Percentiles rank a stretch among this genome's conserved stretches.
These are phyloP conservation scores for Beauveria varroae DNA, from an alignment of 2,329 filamentous ascomycete species.

Conservation along the genomic window DNA sequence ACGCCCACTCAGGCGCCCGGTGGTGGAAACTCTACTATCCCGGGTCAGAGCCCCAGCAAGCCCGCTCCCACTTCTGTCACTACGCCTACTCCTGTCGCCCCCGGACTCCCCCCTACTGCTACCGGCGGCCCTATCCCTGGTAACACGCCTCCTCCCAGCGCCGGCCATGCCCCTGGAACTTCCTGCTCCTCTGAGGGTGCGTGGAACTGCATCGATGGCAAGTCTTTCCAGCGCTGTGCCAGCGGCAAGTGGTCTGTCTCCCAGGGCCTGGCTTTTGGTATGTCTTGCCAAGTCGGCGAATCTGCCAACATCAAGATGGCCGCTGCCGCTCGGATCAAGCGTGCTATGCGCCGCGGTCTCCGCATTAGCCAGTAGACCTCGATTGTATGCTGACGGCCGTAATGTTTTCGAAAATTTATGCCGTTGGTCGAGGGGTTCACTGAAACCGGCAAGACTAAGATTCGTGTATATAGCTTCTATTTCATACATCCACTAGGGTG, in stretches of 20 bases:
- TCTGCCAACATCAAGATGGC: conserved; percentile 30
- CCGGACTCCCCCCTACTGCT: neutral
- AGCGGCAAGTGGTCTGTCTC: conserved; percentile 41
- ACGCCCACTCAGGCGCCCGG: neutral
- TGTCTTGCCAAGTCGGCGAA: conserved; percentile 36
- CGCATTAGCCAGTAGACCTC: conserved; percentile 12
- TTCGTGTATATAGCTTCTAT: too few relatives aligned
- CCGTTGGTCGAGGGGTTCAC: too few relatives aligned
- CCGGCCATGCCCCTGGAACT: conserved; percentile 31
- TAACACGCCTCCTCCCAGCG: conserved; percentile 6
- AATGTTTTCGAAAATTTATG: too few relatives aligned
- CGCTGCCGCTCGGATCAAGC: conserved; percentile 12
- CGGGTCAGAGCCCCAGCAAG: neutral
- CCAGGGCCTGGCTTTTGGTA: conserved; percentile 37
- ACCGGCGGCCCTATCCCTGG: conserved; percentile 15
- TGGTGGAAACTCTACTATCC: neutral
- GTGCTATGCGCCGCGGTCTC: conserved; percentile 21
- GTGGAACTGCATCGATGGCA: conserved; percentile 47
- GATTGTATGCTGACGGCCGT: too few relatives aligned
- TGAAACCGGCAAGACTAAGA: too few relatives aligned
- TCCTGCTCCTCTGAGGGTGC: conserved; percentile 40
- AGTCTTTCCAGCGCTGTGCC: conserved; percentile 47
- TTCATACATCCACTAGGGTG: too few relatives aligned
- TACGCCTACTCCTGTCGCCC: conserved; percentile 8
- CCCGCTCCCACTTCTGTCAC: conserved; percentile 13